phyloP scores from a whole-genome alignment of 1,284 basidiomycete genomes.

The Trichosporon sp. region DNA sequence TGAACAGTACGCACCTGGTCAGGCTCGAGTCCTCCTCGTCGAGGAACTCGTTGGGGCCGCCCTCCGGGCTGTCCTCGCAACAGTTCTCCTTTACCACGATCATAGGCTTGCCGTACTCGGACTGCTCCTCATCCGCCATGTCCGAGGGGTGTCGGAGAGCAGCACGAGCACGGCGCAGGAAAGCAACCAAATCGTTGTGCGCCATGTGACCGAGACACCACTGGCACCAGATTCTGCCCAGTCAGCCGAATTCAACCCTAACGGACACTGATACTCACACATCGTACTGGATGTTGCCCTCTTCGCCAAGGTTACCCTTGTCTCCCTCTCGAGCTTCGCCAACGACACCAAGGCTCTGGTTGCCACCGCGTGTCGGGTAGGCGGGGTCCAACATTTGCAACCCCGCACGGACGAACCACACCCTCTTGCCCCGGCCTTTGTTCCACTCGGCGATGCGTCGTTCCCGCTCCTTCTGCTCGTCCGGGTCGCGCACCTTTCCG shows the following conservation, averaged over 20 bases:
- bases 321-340: conserved; percentile 30
- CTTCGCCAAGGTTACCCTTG: conserved; percentile 28
- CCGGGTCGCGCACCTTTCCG: conserved; percentile 18
- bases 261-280: conserved; percentile 30
- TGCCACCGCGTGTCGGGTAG: conserved; percentile 46
- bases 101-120: conserved; percentile 44
- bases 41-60: conserved; percentile 54
- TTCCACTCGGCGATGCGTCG: conserved; percentile 18
- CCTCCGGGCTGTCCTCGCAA: conserved; percentile 59
- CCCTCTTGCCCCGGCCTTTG: conserved; percentile 56
- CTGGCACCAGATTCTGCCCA: conserved; percentile 70
- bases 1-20: conserved; percentile 57
- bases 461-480: conserved; percentile 19
- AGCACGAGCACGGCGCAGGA: conserved; percentile 61
- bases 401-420: conserved; percentile 70
- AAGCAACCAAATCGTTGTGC: conserved; percentile 67
- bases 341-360: conserved; percentile 31
- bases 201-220: conserved; percentile 84
- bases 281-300: conserved; percentile 38
- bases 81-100: conserved; percentile 89
- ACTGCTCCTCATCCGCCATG: conserved; percentile 9
- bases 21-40: conserved; percentile 83
- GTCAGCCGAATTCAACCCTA: conserved; percentile 59
- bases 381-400: conserved; percentile 71
- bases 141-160: conserved; percentile 15